phyloP scores from a whole-genome alignment of 2,329 filamentous ascomycete genomes.

The Stachybotrys echinatus region DNA sequence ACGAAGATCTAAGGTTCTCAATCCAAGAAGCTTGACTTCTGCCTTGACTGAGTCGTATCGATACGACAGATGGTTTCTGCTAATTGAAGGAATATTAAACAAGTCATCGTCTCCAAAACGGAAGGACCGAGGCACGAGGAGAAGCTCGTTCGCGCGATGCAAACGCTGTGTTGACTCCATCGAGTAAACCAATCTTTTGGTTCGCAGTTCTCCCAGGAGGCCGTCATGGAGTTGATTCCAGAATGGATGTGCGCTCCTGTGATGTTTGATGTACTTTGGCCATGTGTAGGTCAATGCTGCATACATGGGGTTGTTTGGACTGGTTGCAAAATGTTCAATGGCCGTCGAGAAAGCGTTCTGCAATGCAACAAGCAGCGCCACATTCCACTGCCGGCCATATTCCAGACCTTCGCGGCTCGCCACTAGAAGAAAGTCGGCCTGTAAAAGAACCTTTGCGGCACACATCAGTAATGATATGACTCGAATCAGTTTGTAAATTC shows the following conservation, averaged over 20 bases:
- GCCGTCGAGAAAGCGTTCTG: background rate
- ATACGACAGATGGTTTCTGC: background rate
- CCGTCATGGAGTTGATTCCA: background rate
- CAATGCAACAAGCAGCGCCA: slow-evolving; percentile 1
- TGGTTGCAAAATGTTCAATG: background rate
- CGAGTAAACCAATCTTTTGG: background rate
- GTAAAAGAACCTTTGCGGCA: slow-evolving; percentile 14
- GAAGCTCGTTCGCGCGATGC: background rate
- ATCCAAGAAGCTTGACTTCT: too few relatives aligned
- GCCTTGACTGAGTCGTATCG: background rate
- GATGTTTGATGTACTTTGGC: background rate
- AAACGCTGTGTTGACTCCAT: background rate
- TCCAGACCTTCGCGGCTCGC: slow-evolving; percentile 16
- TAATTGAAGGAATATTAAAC: background rate
- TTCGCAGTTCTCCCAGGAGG: background rate
- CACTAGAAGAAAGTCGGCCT: slow-evolving; percentile 18
- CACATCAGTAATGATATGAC: background rate
- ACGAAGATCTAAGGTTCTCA: too few relatives aligned
- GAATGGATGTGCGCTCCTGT: background rate
- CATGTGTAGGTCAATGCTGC: background rate
- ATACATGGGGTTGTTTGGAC: background rate
- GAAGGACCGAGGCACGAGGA: background rate
- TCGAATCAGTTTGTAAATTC: too few relatives aligned
- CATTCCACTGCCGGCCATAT: slow-evolving; percentile 13
- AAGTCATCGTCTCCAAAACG: slow-evolving; percentile 1